Evolutionary conservation across 164 flowering plant genomes (phyloP).

Genomic region (Tinospora cordifolia): DNA sequence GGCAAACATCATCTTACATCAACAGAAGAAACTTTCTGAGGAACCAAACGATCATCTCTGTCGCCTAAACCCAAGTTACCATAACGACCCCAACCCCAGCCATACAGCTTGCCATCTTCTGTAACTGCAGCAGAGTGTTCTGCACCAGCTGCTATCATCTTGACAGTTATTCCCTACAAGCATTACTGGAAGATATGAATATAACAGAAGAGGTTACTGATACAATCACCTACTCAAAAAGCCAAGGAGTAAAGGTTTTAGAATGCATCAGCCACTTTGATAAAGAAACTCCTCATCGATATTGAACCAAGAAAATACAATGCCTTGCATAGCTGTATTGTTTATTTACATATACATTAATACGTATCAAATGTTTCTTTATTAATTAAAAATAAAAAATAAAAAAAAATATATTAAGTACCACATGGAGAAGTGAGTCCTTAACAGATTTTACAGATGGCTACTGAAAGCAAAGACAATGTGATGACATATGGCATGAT

Average conservation of each 20-base stretch:
- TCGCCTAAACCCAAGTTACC: conserved; percentile 98
- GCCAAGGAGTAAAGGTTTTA: background rate
- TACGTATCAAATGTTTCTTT: too few species aligned
- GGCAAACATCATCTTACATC: conserved; percentile 38
- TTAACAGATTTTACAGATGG: background rate
- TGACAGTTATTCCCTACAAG: conserved; percentile 64
- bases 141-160: conserved; percentile 99
- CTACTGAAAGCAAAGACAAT: background rate
- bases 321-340: too few species aligned
- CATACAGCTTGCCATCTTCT: conserved; percentile 87
- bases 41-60: conserved; percentile 78
- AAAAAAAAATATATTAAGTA: background rate
- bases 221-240: background rate
- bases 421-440: background rate
- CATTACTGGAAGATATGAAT: conserved; percentile 7
- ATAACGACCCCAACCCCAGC: conserved; percentile 99
- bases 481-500: background rate
- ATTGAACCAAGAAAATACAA: background rate
- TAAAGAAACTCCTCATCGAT: background rate
- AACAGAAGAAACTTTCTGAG: conserved; percentile 57
- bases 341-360: too few species aligned
- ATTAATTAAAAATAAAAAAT: too few species aligned
- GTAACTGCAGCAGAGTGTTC: conserved; percentile 95
- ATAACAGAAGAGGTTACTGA: background rate
- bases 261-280: background rate